Evolutionary conservation across 2,329 filamentous ascomycete species (phyloP), one percentile per base, ranked within the genome.

Genomic region (Aspergillus sp.): DNA sequence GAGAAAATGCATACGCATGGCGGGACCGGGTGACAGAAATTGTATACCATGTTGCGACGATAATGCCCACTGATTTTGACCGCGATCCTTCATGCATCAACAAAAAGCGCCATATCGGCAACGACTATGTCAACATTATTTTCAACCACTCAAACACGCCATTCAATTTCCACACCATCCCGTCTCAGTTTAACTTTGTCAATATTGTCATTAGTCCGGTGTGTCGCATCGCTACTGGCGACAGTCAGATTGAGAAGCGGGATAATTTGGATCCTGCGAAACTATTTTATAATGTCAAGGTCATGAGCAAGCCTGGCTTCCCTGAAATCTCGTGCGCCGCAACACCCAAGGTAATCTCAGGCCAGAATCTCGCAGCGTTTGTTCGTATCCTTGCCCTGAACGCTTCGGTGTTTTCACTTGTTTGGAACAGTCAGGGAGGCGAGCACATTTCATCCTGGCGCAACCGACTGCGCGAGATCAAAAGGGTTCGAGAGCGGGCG

Each of bases 91-190:
- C 81, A 49, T 89, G 85, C 59, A 83, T 85, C 49, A 78, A 82
- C 64, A 98, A 98, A 73, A 98, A 98, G 68, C 79, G 83, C 3
- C 94, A 97, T 60, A 93, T 97, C 48, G 93, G 93, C 45, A 98
- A 98, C 61, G 93, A 97, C 66, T 95, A 88, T 64, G 93, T 98
- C 61, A 97, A 95, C 62, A 95, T 98, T 55, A 85, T 98, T 45
- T 98, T 94, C 76, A 98, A 98, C 64, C 89, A 95, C 59, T 96
- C 90, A 2, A 91, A 93, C n/a, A 67, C 84, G 38, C 85, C 87
- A 0, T 97, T 95, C 71, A 78, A 80, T 42, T 95, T 95, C 62
- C 82, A 95, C 62, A 95, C 88, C 0, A 95, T 98, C 56, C 89
- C 89, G 0, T 94, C 90, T 0, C 86, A 91, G 45, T 95, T 98